Evolutionary conservation across 2,329 filamentous ascomycete genomes (phyloP).

Genomic region (Raffaelea albimanens): DNA sequence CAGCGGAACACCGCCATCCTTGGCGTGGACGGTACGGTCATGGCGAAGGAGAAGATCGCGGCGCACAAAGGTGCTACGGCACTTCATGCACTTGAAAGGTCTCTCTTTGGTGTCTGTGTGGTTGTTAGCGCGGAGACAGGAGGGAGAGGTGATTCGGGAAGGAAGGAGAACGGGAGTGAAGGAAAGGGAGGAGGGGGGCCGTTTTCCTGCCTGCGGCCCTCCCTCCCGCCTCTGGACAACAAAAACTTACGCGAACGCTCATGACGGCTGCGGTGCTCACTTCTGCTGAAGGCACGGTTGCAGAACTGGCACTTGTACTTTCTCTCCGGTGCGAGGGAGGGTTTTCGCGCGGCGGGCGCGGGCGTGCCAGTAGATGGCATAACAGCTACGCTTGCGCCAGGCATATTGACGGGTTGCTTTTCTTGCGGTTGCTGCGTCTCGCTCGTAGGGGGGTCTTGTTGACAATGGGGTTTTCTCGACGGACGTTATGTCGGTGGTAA

Average conservation of each 20-base stretch:
- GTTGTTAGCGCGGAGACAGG: neutral
- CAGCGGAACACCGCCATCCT: conserved; percentile 88
- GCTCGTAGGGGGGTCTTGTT: conserved; percentile 1
- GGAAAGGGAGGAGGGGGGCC: neutral
- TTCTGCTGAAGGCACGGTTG: conserved; percentile 92
- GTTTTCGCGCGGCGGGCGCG: conserved; percentile 65
- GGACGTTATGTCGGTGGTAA: too few species aligned
- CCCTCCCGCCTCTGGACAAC: neutral
- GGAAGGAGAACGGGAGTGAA: conserved; percentile 4
- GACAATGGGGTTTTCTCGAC: neutral
- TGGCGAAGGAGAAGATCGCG: conserved; percentile 93
- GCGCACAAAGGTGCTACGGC: conserved; percentile 94
- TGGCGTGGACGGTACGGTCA: conserved; percentile 96
- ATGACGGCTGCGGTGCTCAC: conserved; percentile 93
- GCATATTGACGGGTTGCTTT: conserved; percentile 44
- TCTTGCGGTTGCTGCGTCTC: conserved; percentile 14
- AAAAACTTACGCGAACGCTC: conserved; percentile 91
- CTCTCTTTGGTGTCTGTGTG: conserved; percentile 88
- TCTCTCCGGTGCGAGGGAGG: conserved; percentile 74
- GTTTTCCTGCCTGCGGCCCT: too few species aligned
- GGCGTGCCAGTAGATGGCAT: conserved; percentile 55
- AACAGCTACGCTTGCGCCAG: conserved; percentile 59
- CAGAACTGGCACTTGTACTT: conserved; percentile 99
- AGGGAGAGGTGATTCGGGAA: neutral
- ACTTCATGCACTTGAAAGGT: conserved; percentile 98